These are phyloP conservation scores for Thecaphora thlaspeos DNA, from an alignment of 1,284 basidiomycete genomes.

Conservation along the genomic window DNA sequence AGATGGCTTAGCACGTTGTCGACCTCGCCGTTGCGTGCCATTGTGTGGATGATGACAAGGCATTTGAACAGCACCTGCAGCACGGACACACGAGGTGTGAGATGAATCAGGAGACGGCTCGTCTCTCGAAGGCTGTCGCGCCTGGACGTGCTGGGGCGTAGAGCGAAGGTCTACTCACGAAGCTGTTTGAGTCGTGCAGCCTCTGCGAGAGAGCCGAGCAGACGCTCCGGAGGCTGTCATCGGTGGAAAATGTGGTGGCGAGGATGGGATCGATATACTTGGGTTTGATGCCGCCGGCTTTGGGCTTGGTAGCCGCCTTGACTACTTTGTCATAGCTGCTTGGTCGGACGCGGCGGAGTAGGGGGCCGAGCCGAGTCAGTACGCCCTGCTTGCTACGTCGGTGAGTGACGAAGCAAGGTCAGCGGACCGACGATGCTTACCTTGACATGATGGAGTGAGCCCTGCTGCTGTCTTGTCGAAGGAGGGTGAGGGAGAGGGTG, in stretches of 20 bases:
- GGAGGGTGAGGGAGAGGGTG: too few species aligned
- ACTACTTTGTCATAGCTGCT: slow-evolving; percentile 54
- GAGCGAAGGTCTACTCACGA: slow-evolving; percentile 65
- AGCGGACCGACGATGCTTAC: too few species aligned
- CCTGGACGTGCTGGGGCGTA: background rate
- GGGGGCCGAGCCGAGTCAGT: too few species aligned
- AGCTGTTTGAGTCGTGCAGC: slow-evolving; percentile 82
- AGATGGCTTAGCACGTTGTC: slow-evolving; percentile 84
- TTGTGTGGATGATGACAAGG: slow-evolving; percentile 87
- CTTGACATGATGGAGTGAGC: too few species aligned
- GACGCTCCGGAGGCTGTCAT: slow-evolving; percentile 86
- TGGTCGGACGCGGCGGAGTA: slow-evolving; percentile 6
- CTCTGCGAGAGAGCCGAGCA: slow-evolving; percentile 79
- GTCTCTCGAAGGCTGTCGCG: too few species aligned
- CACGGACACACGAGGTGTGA: too few species aligned
- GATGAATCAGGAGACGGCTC: too few species aligned
- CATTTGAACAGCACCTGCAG: slow-evolving; percentile 94
- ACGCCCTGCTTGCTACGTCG: too few species aligned
- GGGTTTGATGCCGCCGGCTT: slow-evolving; percentile 49
- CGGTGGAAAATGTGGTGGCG: slow-evolving; percentile 87
- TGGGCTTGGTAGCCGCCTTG: slow-evolving; percentile 56
- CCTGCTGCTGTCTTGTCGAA: too few species aligned
- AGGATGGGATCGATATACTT: slow-evolving; percentile 71
- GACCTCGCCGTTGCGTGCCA: slow-evolving; percentile 89
- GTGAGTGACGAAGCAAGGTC: too few species aligned